These are phyloP conservation scores for Candida sp. DNA, from an alignment of 1,139 yeast species.

Conservation along the genomic window DNA sequence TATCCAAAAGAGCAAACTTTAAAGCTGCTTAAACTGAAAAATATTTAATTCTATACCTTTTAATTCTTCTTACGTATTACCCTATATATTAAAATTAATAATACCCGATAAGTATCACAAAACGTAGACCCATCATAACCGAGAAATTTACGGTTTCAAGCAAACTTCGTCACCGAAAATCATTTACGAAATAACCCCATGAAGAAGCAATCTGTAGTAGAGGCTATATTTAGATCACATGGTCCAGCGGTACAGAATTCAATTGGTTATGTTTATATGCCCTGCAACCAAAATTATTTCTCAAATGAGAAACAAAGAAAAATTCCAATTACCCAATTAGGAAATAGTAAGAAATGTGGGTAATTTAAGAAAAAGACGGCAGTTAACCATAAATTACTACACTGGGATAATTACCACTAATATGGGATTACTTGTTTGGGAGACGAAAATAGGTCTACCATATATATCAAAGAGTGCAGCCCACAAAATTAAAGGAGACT, in stretches of 20 bases:
- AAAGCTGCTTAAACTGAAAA: neutral
- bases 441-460: neutral
- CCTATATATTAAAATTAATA: neutral
- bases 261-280: too few species aligned
- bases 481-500: neutral
- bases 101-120: neutral
- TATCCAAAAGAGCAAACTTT: constrained; percentile 1
- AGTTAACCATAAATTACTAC: neutral
- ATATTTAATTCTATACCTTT: constrained; percentile 2
- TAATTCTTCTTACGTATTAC: neutral
- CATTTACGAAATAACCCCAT: too few species aligned
- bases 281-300: neutral
- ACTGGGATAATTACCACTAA: neutral
- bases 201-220: too few species aligned
- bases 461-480: neutral
- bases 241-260: too few species aligned
- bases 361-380: neutral
- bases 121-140: too few species aligned
- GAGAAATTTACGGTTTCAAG: too few species aligned
- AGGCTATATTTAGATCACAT: too few species aligned
- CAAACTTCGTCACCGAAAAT: too few species aligned
- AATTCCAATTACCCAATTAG: neutral
- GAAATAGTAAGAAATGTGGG: neutral
- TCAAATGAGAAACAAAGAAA: neutral
- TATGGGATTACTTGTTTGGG: neutral